Conservation (phyloP, 140 eudicot genomes). For the Cichorium intybus region DNA sequence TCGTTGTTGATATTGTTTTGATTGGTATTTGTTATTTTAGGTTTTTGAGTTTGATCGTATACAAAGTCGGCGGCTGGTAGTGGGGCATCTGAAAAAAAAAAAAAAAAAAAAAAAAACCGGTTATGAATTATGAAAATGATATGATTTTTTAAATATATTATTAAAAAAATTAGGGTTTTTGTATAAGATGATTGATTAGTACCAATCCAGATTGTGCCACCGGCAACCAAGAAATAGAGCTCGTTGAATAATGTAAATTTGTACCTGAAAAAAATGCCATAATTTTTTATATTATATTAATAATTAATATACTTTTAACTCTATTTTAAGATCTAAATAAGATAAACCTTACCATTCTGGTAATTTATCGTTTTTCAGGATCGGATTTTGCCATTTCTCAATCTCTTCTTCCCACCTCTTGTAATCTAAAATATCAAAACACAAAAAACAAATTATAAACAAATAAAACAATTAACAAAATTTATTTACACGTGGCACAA, state of each 20-base stretch:
- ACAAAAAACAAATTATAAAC: not conserved
- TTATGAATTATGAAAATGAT: too few relatives aligned
- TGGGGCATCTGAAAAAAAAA: conserved; percentile 47
- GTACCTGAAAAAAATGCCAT: conserved; percentile 55
- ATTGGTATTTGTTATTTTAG: conserved; percentile 10
- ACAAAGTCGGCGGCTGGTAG: conserved; percentile 52
- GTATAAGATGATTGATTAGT: too few relatives aligned
- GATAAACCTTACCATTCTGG: conserved; percentile 67
- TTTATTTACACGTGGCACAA: not conserved
- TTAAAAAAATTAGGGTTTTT: too few relatives aligned
- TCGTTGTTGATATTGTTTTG: conserved; percentile 13
- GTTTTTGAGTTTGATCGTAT: conserved; percentile 18
- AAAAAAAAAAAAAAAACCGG: not conserved
- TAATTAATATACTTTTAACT: too few relatives aligned
- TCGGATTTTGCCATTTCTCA: conserved; percentile 82
- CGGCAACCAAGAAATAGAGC: conserved; percentile 94
- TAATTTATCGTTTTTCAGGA: conserved; percentile 57
- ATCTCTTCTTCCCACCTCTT: conserved; percentile 91
- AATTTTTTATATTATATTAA: too few relatives aligned
- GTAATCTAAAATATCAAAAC: conserved; percentile 51
- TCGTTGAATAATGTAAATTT: conserved; percentile 92
- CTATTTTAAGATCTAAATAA: too few relatives aligned
- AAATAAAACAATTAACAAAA: not conserved
- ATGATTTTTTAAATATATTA: too few relatives aligned
- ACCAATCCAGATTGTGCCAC: conserved; percentile 99